Percentiles rank a stretch among this genome's conserved stretches.
Conservation (phyloP, 1,139 yeast genomes). For the Hansenula lynferdii region DNA sequence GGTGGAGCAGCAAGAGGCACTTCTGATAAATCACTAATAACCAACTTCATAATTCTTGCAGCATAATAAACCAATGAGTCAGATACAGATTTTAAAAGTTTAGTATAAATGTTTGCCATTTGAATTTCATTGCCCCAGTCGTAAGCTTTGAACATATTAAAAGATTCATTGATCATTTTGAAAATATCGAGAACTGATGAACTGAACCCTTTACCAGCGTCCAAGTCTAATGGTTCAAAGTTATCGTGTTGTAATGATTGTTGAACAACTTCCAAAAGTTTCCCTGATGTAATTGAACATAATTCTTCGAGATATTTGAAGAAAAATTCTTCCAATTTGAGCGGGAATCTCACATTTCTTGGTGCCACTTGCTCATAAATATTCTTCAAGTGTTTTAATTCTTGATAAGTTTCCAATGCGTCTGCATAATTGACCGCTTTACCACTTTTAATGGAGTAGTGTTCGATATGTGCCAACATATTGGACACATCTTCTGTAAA, state of each 20-base stretch:
- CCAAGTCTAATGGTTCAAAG: slow-evolving; percentile 49
- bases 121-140: slow-evolving; percentile 64
- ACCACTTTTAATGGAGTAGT: slow-evolving; percentile 31
- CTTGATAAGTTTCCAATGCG: slow-evolving; percentile 55
- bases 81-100: slow-evolving; percentile 55
- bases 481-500: slow-evolving; percentile 62
- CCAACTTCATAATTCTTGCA: slow-evolving; percentile 37
- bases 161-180: slow-evolving; percentile 53
- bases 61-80: slow-evolving; percentile 56
- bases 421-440: slow-evolving; percentile 48
- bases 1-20: slow-evolving; percentile 22
- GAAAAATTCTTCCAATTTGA: slow-evolving; percentile 57
- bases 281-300: slow-evolving; percentile 49
- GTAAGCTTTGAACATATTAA: slow-evolving; percentile 47
- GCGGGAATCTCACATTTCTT: slow-evolving; percentile 35
- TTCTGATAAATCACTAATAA: slow-evolving; percentile 45
- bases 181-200: slow-evolving; percentile 67
- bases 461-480: slow-evolving; percentile 52
- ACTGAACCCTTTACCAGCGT: slow-evolving; percentile 34
- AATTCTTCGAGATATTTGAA: slow-evolving; percentile 53
- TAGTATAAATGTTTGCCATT: slow-evolving; percentile 53
- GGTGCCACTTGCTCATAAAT: slow-evolving; percentile 47
- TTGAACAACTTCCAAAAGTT: slow-evolving; percentile 44
- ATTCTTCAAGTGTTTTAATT: slow-evolving; percentile 50
- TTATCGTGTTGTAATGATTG: slow-evolving; percentile 52